Conservation (phyloP, 164 flowering plant genomes). For the Magnolia sinica region DNA sequence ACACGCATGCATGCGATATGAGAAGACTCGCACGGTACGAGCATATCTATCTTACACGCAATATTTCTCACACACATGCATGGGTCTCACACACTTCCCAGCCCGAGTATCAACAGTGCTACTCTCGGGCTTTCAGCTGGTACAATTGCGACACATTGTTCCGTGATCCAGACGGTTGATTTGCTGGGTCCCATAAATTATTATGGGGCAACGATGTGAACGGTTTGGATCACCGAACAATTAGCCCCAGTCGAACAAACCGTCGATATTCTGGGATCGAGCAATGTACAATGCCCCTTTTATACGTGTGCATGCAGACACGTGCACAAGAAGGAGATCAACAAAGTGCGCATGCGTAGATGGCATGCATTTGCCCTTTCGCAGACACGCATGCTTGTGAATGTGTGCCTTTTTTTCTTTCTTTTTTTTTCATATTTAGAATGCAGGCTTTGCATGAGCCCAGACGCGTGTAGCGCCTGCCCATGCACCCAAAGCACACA, state of each 20-base stretch:
- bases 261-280: neutral
- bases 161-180: no score
- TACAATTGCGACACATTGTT: no score
- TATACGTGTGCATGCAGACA: neutral
- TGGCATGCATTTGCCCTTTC: neutral
- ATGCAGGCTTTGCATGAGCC: neutral
- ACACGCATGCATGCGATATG: no score
- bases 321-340: neutral
- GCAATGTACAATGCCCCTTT: neutral
- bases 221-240: neutral
- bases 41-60: no score
- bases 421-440: neutral
- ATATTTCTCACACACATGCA: no score
- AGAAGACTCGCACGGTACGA: no score
- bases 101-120: no score
- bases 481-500: no score
- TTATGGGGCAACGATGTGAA: neutral
- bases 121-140: no score
- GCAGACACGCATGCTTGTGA: neutral
- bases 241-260: neutral
- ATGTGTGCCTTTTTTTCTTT: neutral
- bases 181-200: no score
- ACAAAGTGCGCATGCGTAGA: neutral
- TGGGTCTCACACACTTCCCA: no score
- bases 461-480: neutral